Percentiles rank a stretch among this genome's conserved stretches.
These are phyloP conservation scores for Physcomitrium patens DNA, from an alignment of 225 moss, liverwort and hornwort species.

Conservation along the genomic window DNA sequence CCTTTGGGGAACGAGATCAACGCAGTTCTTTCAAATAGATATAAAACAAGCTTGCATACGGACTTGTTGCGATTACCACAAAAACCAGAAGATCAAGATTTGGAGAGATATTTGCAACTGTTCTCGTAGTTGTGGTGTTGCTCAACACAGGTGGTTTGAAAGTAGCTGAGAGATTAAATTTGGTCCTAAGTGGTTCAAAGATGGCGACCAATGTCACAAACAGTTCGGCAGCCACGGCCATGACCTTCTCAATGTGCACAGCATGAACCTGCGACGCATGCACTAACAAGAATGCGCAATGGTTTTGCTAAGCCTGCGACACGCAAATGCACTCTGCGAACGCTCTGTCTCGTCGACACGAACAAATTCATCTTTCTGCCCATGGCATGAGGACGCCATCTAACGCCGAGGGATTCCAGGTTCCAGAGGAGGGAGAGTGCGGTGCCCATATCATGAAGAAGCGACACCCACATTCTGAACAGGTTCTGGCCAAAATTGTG, in stretches of 20 bases:
- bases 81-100: background rate
- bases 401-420: constrained; percentile 5
- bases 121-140: no score
- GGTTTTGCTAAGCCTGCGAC: constrained; percentile 80
- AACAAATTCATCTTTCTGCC: constrained; percentile 65
- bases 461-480: constrained; percentile 24
- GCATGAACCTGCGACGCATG: constrained; percentile 84
- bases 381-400: constrained; percentile 51
- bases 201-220: constrained; percentile 42
- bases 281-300: constrained; percentile 63
- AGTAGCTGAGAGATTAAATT: no score
- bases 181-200: background rate
- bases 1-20: background rate
- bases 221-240: constrained; percentile 53
- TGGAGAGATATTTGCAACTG: no score
- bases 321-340: constrained; percentile 83
- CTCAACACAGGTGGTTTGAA: background rate
- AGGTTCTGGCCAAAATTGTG: constrained; percentile 17
- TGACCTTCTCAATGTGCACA: constrained; percentile 74
- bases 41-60: background rate
- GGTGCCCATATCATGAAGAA: background rate
- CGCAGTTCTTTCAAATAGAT: background rate
- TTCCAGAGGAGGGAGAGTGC: constrained; percentile 1
- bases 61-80: background rate
- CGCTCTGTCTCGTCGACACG: constrained; percentile 76